Evolutionary conservation across 139 green algal species (phyloP).

Genomic region (Chlorella sp.): DNA sequence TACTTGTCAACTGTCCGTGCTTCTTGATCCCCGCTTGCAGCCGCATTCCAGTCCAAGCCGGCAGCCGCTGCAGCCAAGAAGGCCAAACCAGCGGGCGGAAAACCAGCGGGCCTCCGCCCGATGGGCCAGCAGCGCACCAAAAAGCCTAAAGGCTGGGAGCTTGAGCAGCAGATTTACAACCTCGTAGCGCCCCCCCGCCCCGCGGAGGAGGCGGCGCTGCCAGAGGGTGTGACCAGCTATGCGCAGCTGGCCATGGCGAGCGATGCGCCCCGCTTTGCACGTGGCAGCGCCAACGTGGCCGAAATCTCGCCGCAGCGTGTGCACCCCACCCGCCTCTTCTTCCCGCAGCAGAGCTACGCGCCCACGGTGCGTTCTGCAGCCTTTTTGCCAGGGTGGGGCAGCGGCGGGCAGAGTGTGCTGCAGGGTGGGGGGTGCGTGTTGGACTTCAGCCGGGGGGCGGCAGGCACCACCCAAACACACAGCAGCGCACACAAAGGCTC

Average conservation of each 20-base stretch:
- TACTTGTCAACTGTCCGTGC: background rate
- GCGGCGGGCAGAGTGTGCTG: background rate
- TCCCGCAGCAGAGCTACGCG: constrained; percentile 37
- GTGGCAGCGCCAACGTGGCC: background rate
- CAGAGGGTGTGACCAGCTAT: constrained; percentile 29
- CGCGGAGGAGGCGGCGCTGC: background rate
- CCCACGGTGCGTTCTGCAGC: constrained; percentile 17
- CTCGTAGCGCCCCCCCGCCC: constrained; percentile 6
- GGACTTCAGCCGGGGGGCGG: background rate
- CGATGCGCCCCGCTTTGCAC: constrained; percentile 40
- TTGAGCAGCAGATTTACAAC: constrained; percentile 32
- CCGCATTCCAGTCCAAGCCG: background rate
- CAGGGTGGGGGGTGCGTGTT: background rate
- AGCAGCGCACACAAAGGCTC: background rate
- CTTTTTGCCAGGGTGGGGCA: background rate
- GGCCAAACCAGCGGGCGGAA: background rate
- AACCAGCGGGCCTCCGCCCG: background rate
- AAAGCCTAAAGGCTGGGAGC: background rate
- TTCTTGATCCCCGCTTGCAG: background rate
- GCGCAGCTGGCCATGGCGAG: constrained; percentile 37
- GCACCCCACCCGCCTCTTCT: constrained; percentile 55
- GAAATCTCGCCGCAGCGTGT: constrained; percentile 46
- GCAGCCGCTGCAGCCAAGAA: background rate
- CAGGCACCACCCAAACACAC: too few relatives aligned
- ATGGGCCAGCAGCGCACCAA: background rate